Percentiles rank a stretch among this genome's conserved stretches.
Conservation (phyloP, 805 yeast species). For the Lipomyces anomalus region DNA sequence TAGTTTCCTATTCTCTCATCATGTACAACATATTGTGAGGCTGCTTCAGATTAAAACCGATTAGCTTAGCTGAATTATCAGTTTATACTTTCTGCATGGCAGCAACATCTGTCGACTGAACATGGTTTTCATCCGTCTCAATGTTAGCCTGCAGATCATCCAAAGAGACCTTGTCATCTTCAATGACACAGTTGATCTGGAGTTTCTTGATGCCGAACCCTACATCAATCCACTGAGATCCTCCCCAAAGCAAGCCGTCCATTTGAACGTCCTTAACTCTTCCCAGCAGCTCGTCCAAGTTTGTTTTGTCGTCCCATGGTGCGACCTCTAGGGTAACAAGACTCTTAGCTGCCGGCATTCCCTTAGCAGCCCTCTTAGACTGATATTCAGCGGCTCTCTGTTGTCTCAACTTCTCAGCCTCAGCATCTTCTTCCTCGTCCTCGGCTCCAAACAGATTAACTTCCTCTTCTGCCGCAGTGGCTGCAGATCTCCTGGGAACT, state of each 20-base stretch:
- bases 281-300: constrained; percentile 80
- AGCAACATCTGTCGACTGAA: constrained; percentile 93
- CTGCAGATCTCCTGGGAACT: no score
- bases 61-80: no score
- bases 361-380: constrained; percentile 94
- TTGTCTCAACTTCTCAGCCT: constrained; percentile 94
- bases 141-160: constrained; percentile 72
- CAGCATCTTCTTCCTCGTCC: constrained; percentile 94
- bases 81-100: constrained; percentile 26
- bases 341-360: constrained; percentile 98
- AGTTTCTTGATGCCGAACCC: constrained; percentile 99
- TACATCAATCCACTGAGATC: constrained; percentile 88
- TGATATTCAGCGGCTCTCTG: constrained; percentile 97
- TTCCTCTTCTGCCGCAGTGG: constrained; percentile 88
- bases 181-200: constrained; percentile 96
- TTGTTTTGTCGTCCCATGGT: constrained; percentile 99
- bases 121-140: constrained; percentile 96
- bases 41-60: no score
- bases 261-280: constrained; percentile 76
- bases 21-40: no score
- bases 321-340: constrained; percentile 94
- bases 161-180: constrained; percentile 91
- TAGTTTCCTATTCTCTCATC: no score
- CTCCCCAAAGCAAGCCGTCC: constrained; percentile 99
- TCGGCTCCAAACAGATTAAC: constrained; percentile 92